Base-by-base conservation (phyloP, 1,139 yeast genomes). In the Debaryomyces sp. region DNA sequence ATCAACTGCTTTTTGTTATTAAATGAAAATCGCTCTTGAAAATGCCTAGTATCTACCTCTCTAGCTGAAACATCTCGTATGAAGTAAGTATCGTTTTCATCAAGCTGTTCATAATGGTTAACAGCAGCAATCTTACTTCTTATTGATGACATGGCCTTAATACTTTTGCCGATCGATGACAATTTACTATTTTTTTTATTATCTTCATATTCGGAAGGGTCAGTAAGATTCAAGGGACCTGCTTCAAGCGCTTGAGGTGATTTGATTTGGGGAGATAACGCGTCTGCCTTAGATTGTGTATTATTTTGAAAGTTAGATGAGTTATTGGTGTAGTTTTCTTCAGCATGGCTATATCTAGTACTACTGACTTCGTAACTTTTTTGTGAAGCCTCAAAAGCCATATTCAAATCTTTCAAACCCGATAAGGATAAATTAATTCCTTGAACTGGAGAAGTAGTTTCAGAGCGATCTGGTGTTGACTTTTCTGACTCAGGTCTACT, bases 11-110 rank as follows among this genome's bases (percentile, higher is more conserved):
- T 83, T 2, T 73, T 66, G 1, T 73, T 75, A 6, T 78, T 72
- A 10, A 90, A 68, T 0, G 94, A 82, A 59, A 92, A 92, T 59
- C 85, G 88, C 1, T 70, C 63, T 48, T 81, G 75, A 63, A 85
- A 92, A 50, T 89, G 72, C 21, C 59, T 64, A 49, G 73, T 78
- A 29, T 82, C 82, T n/a, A 66, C 67, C 2, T 62, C 66, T 42
- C 84, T 68, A 22, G 77, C 80, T 5, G 69, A 70, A 1, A 63
- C 69, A 7, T 76, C 68, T 6, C 51, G 62, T 0, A 84, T 81
- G 52, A 74, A 78, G 57, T 70, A 81, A 3, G 72, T 67, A 52
- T 81, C 84, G 39, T 75, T 77, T 38, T 76, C 78, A 9, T 70
- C 68, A 17, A 71, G 71, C 23, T 56, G 53, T 2, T 59, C 57